Conservation (phyloP, 1,139 yeast species). For the Suhomyces bolitotheri region DNA sequence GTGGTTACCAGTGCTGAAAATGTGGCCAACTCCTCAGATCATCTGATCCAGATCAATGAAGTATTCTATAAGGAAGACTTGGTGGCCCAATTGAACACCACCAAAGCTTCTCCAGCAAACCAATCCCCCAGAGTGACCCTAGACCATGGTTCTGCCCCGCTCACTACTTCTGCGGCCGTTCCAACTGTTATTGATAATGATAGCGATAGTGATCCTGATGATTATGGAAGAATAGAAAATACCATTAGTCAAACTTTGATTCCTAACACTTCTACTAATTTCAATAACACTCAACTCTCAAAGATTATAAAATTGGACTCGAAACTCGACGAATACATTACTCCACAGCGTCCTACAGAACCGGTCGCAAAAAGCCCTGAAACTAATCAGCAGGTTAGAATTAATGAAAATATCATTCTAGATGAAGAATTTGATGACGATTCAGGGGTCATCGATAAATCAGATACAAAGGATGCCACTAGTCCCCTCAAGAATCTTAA, state of each 20-base stretch:
- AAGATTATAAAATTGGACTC: slow-evolving; percentile 20
- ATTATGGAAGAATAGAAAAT: slow-evolving; percentile 21
- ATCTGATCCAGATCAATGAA: slow-evolving; percentile 25
- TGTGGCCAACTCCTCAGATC: slow-evolving; percentile 14
- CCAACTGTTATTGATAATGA: slow-evolving; percentile 26
- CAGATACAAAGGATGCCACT: slow-evolving; percentile 21
- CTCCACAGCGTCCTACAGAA: slow-evolving; percentile 47
- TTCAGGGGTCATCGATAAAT: slow-evolving; percentile 8
- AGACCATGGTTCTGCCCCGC: neutral
- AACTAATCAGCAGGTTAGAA: slow-evolving; percentile 34
- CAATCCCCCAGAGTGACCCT: no score
- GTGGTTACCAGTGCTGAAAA: slow-evolving; percentile 23
- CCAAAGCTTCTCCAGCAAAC: slow-evolving; percentile 17
- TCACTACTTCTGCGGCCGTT: neutral
- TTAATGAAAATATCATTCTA: slow-evolving; percentile 20
- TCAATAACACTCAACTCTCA: slow-evolving; percentile 24
- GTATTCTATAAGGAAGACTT: slow-evolving; percentile 29
- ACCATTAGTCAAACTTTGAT: slow-evolving; percentile 24
- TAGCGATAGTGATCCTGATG: slow-evolving; percentile 29
- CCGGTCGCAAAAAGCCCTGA: slow-evolving; percentile 44
- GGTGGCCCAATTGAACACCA: slow-evolving; percentile 23
- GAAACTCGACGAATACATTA: slow-evolving; percentile 25
- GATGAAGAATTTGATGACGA: slow-evolving; percentile 12
- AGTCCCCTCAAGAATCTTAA: slow-evolving; percentile 27
- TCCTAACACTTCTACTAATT: slow-evolving; percentile 16